Base-by-base conservation (phyloP, 495 filamentous ascomycete species). In the Daldinia caldariorum region DNA sequence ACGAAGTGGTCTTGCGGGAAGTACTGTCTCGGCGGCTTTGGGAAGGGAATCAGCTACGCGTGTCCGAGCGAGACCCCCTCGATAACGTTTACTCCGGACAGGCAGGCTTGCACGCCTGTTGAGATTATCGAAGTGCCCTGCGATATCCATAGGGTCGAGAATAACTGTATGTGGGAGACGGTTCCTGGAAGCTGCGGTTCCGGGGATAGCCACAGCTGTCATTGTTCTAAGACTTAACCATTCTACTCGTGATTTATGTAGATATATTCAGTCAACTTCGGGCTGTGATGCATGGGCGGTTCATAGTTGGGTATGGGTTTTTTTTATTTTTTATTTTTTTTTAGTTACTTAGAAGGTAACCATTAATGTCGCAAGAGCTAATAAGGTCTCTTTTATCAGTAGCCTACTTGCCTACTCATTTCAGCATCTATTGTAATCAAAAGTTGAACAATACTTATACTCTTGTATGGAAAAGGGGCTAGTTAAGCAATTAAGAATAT, bases 101-200 rank as follows among this genome's bases (percentile, higher is more conserved):
- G 54, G 26, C 63, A 66, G 35, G 63, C 63, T 0, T 66, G 63
- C 10, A 59, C 54, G 13, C 63, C 63, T 3, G 32, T 66, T 9
- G 63, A 66, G 55, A 59, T 66, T 22, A 6, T 66, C 32, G 63
- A 66, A 16, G 63, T 66, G 7, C 63, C 63, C 10, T 66, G 63
- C 22, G 55, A 66, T 59, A 59, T 59, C 14, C 63, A 58, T 13
- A 32, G 31, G 4, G 20, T 45, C 6, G 63, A 66, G 41, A 66
- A 66, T 35, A 66, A 66, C 29, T 66, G 63, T 12, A 66, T 66
- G 63, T 66, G 63, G 63, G 54, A 66, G 35, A 66, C 58, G 34
- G 22, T 18, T 12, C 54, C 63, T 2, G 63, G 63, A 9, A 53
- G 54, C 20, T 66, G 63, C 22, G 63, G 63, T 3, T 55, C 63